Evolutionary conservation across 768 basidiomycete genomes (phyloP), one percentile per base, ranked within the genome.

Genomic region (Lentinula aciculospora): DNA sequence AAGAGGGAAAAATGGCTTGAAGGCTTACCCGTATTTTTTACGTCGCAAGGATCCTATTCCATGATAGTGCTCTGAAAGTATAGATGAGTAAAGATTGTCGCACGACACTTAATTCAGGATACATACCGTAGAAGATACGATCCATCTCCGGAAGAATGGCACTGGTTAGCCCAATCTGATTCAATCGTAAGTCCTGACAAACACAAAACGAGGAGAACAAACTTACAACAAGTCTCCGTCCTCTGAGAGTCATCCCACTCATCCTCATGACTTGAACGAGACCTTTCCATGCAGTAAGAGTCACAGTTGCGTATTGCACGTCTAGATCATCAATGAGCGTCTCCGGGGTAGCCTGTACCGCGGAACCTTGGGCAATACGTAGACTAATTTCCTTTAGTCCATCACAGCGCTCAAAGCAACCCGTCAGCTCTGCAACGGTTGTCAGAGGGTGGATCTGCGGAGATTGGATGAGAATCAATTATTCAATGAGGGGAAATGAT

Each of bases 301-400:
- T 67, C 4, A 86, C 61, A 4, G 75, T 74, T 21, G 81, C 86
- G 60, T 86, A 86, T 60, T 75, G 76, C 17, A 72, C 71, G 60
- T 78, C 76, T 8, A 70, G 66, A 21, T 56, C 54, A 32, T 40
- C 37, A 32, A 56, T 29, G 9, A 17, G 29, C n/a, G 19, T 56
- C 28, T 45, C 40, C 10, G 27, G 42, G 29, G 27, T 31, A 13
- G 54, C 19, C n/a, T 44, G n/a, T 4, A 77, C 67, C 12, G 63
- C 71, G 57, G 72, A 68, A 23, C 79, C 76, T 28, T 69, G 67
- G 62, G 76, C 77, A 55, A 75, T 73, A 48, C 82, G 81, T 45
- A 81, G 68, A 19, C 65, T 60, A 23, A 77, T 64, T 32, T 66
- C 62, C 17, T 48, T 47, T 32, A 77, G 62, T 4, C 63, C 57